phyloP scores from a whole-genome alignment of 108 stramenopile genomes.

The Heterococcus sp. region DNA sequence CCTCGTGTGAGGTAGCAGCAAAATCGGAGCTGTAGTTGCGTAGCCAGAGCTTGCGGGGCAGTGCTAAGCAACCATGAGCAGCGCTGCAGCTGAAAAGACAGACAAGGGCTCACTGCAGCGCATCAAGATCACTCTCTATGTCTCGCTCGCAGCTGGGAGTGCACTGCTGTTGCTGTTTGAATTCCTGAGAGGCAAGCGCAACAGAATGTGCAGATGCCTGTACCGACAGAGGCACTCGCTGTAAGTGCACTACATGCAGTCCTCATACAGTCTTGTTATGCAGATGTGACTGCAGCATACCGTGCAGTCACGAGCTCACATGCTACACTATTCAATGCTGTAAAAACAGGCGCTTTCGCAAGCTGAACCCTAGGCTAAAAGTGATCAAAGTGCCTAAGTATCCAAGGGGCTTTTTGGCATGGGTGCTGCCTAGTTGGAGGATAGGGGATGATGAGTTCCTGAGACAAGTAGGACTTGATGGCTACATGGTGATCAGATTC shows the following conservation, averaged over 20 bases:
- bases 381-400: slow-evolving; percentile 8
- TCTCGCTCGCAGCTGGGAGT: slow-evolving; percentile 1
- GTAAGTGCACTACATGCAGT: slow-evolving; percentile 14
- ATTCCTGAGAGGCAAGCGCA: slow-evolving; percentile 12
- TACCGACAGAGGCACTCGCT: slow-evolving; percentile 23
- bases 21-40: too few relatives aligned
- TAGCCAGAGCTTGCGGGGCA: too few relatives aligned
- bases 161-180: slow-evolving; percentile 12
- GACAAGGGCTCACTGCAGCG: neutral
- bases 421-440: slow-evolving; percentile 14
- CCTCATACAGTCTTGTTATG: neutral
- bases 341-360: slow-evolving; percentile 20
- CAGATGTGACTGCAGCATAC: neutral
- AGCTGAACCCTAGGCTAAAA: slow-evolving; percentile 13
- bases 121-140: neutral
- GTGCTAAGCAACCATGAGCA: too few relatives aligned
- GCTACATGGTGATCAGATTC: slow-evolving; percentile 32
- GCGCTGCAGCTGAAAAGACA: too few relatives aligned
- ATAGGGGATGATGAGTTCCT: neutral
- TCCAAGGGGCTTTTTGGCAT: slow-evolving; percentile 22
- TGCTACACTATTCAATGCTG: neutral
- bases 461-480: slow-evolving; percentile 30
- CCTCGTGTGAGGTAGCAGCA: too few relatives aligned
- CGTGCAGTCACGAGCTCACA: neutral
- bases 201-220: slow-evolving; percentile 7